Evolutionary conservation across 1,284 basidiomycete genomes (phyloP).

Genomic region (Amylostereum chailletii): DNA sequence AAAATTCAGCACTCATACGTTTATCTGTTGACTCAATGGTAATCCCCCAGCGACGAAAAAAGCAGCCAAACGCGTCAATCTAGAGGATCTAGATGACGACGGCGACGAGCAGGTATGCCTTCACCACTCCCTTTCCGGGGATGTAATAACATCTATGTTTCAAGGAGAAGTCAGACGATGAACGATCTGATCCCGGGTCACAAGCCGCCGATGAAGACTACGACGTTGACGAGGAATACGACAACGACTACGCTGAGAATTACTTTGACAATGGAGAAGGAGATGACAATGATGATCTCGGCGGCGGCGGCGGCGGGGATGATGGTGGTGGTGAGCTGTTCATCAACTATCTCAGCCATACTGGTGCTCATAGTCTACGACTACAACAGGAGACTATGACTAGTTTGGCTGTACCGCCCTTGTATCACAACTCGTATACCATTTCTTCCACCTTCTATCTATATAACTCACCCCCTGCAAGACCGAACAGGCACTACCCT

Average conservation of each 20-base stretch:
- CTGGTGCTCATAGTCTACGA: background rate
- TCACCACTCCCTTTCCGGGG: conserved; percentile 1
- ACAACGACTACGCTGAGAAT: conserved; percentile 79
- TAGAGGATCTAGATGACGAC: conserved; percentile 60
- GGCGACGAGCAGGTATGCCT: conserved; percentile 46
- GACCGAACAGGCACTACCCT: too few relatives aligned
- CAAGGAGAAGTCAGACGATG: conserved; percentile 60
- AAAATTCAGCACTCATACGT: background rate
- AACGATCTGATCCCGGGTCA: conserved; percentile 55
- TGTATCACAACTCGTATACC: background rate
- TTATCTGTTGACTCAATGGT: background rate
- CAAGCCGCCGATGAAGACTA: conserved; percentile 61
- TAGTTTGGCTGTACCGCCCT: background rate
- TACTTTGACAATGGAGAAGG: conserved; percentile 82
- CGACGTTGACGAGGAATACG: conserved; percentile 78
- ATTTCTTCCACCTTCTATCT: too few relatives aligned
- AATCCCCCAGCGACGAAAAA: conserved; percentile 24
- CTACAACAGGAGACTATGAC: background rate
- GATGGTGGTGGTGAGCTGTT: conserved; percentile 38
- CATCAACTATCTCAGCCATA: background rate
- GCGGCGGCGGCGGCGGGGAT: conserved; percentile 55
- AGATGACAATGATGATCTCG: conserved; percentile 68
- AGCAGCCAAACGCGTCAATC: conserved; percentile 37
- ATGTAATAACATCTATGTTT: conserved; percentile 6
- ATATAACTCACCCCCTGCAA: too few relatives aligned